These are phyloP conservation scores for Sarocladiaceae sp. DNA, from an alignment of 2,329 filamentous ascomycete species.

Conservation along the genomic window DNA sequence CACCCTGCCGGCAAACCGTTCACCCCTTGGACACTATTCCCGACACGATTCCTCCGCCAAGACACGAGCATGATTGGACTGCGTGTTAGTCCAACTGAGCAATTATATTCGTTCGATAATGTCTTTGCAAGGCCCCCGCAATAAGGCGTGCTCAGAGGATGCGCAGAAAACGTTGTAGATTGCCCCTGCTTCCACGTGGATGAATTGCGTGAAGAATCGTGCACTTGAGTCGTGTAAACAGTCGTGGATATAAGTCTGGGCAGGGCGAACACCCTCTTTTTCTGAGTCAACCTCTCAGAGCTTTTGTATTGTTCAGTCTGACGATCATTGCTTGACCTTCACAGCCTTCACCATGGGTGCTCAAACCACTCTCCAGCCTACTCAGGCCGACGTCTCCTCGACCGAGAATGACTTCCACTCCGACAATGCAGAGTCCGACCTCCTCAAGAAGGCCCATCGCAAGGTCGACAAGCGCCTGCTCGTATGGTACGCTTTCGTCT, in stretches of 20 bases:
- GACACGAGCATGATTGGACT: neutral
- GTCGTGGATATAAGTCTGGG: too few species aligned
- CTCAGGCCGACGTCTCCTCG: neutral
- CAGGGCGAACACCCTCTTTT: too few species aligned
- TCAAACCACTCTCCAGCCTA: neutral
- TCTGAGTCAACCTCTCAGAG: too few species aligned
- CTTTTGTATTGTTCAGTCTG: too few species aligned
- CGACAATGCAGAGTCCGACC: neutral
- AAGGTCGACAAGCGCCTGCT: conserved; percentile 21
- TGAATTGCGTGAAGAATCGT: neutral
- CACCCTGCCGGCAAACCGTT: too few species aligned
- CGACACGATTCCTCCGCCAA: neutral
- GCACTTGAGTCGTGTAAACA: too few species aligned
- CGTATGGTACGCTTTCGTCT: conserved; percentile 19
- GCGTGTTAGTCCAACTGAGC: neutral
- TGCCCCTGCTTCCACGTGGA: neutral
- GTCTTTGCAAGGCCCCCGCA: neutral
- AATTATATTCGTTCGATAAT: neutral
- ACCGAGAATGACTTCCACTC: neutral
- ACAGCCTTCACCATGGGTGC: neutral
- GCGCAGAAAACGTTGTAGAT: neutral
- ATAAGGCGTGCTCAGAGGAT: neutral
- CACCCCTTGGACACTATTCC: too few species aligned
- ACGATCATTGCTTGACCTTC: neutral
- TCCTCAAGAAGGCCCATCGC: neutral